Percentiles rank a stretch among this genome's conserved stretches.
Evolutionary conservation across 2,329 filamentous ascomycete species (phyloP).

Genomic region (Botrytis sinoallii): DNA sequence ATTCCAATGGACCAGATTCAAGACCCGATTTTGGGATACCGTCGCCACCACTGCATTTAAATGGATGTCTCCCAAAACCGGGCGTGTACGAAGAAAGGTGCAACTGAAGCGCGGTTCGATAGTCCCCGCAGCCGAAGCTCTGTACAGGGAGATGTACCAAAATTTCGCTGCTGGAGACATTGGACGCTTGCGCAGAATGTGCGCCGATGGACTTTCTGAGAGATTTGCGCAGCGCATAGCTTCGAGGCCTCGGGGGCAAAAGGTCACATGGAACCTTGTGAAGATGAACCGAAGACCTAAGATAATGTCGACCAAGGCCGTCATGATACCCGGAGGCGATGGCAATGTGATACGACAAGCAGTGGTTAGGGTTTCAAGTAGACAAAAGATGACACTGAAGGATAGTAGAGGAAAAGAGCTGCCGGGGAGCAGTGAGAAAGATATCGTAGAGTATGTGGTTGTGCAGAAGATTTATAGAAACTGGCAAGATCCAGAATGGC

Average conservation of each 20-base stretch:
- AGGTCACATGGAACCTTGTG: conserved; percentile 53
- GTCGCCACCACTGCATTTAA: conserved; percentile 27
- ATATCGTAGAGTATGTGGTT: conserved; percentile 63
- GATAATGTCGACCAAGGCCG: conserved; percentile 51
- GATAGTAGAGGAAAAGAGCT: conserved; percentile 38
- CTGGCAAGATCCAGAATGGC: conserved; percentile 53
- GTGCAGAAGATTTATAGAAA: conserved; percentile 49
- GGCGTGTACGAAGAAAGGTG: conserved; percentile 29
- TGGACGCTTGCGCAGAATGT: conserved; percentile 50
- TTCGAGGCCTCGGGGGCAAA: conserved; percentile 46
- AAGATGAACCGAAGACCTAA: conserved; percentile 44
- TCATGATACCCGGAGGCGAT: conserved; percentile 44
- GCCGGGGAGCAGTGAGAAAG: conserved; percentile 48
- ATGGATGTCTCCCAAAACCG: conserved; percentile 22
- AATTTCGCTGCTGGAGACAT: conserved; percentile 59
- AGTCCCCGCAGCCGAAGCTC: conserved; percentile 52
- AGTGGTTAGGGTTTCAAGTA: conserved; percentile 57
- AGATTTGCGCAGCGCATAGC: conserved; percentile 54
- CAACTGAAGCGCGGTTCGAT: conserved; percentile 44
- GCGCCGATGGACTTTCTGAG: conserved; percentile 50
- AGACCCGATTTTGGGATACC: conserved; percentile 28
- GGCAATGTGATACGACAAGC: conserved; percentile 52
- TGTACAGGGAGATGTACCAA: conserved; percentile 60
- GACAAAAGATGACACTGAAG: conserved; percentile 50
- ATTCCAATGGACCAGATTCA: conserved; percentile 34